Evolutionary conservation across 2,329 filamentous ascomycete genomes (phyloP), one percentile per base, ranked within the genome.

Genomic region (Penicillium hordei): DNA sequence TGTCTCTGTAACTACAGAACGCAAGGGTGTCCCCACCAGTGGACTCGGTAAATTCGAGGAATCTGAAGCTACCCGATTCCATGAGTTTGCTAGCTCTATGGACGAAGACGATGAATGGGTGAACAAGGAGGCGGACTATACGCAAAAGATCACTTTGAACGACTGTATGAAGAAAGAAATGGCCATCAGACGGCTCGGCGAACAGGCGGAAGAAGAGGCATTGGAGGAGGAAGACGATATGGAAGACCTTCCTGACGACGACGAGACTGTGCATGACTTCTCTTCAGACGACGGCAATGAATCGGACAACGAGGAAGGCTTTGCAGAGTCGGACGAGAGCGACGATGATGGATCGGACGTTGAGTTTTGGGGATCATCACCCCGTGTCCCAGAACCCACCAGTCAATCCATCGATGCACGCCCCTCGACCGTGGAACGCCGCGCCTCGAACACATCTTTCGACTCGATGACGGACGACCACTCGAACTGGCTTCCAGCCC

Each of bases 121-220:
- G 31, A 86, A 89, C 55, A 88, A 90, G 67, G 80, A 84, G 34
- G 81, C 83, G 8, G 83, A 84, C 33, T 80, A 86, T 63, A 82
- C 82, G 55, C 82, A 82, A 49, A 91, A 90, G 68, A 81, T 99
- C 39, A 97, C 93, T 4, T 88, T 99, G 63, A 87, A 89, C 65
- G 94, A 97, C 71, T 96, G 93, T 5, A 82, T 99, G 64, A 83
- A 86, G 72, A 95, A 96, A 75, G 94, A 99, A 76, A 92, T 91
- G 61, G 86, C 86, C 31, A 94, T 99, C 61, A 88, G 93, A 48
- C 87, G 89, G 60, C 78, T 97, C 27, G 93, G 87, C 48, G 88
- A 91, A 70, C 93, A 99, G 75, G 94, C 88, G 1, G 94, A 97
- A 70, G 91, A 95, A 68, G 94, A 97, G 75, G 93, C 87, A 10